Conservation (phyloP, 148 eudicot genomes). For the Silene uniflora region DNA sequence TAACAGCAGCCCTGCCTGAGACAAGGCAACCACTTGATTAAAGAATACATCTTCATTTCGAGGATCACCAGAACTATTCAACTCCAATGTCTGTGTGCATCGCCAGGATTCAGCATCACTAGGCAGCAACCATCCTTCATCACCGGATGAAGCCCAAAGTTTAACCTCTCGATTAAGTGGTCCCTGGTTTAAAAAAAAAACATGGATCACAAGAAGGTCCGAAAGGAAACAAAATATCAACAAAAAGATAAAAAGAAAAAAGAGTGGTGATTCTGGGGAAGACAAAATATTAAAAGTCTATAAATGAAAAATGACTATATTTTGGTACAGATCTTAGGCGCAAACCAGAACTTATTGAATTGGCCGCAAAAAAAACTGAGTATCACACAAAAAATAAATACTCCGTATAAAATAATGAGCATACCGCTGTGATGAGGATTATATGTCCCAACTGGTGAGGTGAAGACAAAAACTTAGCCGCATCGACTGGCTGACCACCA, state of each 20-base stretch:
- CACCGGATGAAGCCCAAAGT: conserved; percentile 86
- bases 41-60: conserved; percentile 73
- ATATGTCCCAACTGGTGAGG: conserved; percentile 90
- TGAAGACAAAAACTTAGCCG: conserved; percentile 79
- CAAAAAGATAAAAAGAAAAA: no score
- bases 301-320: no score
- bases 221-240: background rate
- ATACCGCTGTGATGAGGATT: conserved; percentile 89
- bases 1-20: conserved; percentile 82
- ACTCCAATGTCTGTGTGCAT: conserved; percentile 79
- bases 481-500: conserved; percentile 87
- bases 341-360: no score
- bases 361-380: background rate
- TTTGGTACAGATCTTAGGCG: no score
- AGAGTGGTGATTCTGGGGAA: background rate
- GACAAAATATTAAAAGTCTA: background rate
- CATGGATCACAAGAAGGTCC: background rate
- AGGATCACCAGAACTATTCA: conserved; percentile 69
- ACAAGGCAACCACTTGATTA: conserved; percentile 83
- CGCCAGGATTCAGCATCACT: conserved; percentile 96
- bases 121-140: conserved; percentile 98
- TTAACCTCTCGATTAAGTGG: conserved; percentile 85
- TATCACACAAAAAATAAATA: background rate
- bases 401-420: conserved; percentile 15
- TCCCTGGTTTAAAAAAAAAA: conserved; percentile 42